A percentile compares a stretch with the other conserved stretches of the same genome.
These are phyloP conservation scores for Tulasnella sp. DNA, from an alignment of 768 basidiomycete species.

Conservation along the genomic window DNA sequence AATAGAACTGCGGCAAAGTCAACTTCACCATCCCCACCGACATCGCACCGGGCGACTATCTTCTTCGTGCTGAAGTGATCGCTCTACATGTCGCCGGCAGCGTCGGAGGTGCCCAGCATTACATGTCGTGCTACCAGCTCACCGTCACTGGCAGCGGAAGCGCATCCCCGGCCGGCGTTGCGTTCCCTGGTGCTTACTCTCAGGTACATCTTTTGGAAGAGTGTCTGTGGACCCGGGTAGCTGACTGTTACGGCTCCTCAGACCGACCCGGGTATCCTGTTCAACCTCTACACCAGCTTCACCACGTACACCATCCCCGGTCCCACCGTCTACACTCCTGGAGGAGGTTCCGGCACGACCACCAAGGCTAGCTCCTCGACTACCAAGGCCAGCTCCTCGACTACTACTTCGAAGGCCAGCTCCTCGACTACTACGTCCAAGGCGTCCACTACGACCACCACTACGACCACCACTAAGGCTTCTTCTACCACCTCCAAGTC, in stretches of 20 bases:
- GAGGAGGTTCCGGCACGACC: neutral
- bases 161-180: slow-evolving; percentile 30
- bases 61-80: slow-evolving; percentile 41
- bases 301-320: slow-evolving; percentile 34
- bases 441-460: neutral
- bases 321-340: slow-evolving; percentile 25
- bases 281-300: slow-evolving; percentile 35
- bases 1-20: slow-evolving; percentile 22
- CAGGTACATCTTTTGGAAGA: slow-evolving; percentile 6
- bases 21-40: slow-evolving; percentile 36
- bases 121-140: slow-evolving; percentile 32
- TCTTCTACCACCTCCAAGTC: neutral
- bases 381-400: too few species aligned
- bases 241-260: neutral
- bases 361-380: neutral
- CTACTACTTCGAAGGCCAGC: too few species aligned
- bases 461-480: neutral
- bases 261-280: slow-evolving; percentile 34
- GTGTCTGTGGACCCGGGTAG: neutral
- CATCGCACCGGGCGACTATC: slow-evolving; percentile 36
- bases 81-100: slow-evolving; percentile 40
- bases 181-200: slow-evolving; percentile 38
- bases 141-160: slow-evolving; percentile 36
- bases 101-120: slow-evolving; percentile 31
- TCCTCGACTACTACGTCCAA: neutral